Evolutionary conservation across 2,329 filamentous ascomycete species (phyloP), one percentile per base, ranked within the genome.

Genomic region (Elsinoe perseae): DNA sequence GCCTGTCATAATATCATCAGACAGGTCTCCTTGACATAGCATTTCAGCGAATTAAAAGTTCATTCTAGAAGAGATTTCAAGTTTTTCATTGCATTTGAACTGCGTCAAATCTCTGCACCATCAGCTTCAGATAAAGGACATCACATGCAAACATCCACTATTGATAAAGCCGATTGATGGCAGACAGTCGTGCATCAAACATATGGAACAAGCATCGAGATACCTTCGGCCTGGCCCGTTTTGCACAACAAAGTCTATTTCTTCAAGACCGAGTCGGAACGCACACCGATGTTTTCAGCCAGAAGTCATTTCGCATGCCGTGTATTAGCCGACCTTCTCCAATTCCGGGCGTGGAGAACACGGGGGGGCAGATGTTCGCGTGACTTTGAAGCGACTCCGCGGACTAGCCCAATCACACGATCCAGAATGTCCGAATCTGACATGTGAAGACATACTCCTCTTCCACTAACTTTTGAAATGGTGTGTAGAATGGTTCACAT

Each of bases 21-120:
- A 21, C 32, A 43, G 52, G 25, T 28, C n/a, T 28, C 18, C 8
- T 44, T 56, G 40, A 44, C 53, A 34, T 56, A 16, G 53, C 25
- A 34, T 8, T 56, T 56, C n/a, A 56, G 42, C 38, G 38, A 46
- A 46, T 56, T 8, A 46, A 56, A 56, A 56, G 25, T 34, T 36
- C 32, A 6, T 30, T 5, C 28, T 10, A 30, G 4, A 5, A n/a
- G n/a, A n/a, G n/a, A n/a, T n/a, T n/a, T 52, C 43, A 12, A 10
- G 14, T 48, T 48, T 16, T 48, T 9, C 10, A 8, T 8, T 48
- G 21, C 6, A 7, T 10, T 25, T 25, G 20, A n/a, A n/a, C 16
- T 8, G 14, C 7, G 30, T 34, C 30, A 34, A 34, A n/a, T n/a
- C n/a, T n/a, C n/a, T n/a, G n/a, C n/a, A n/a, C n/a, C n/a, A n/a